Base-by-base conservation (phyloP, 495 filamentous ascomycete species). In the Aspergillus avenaceus region DNA sequence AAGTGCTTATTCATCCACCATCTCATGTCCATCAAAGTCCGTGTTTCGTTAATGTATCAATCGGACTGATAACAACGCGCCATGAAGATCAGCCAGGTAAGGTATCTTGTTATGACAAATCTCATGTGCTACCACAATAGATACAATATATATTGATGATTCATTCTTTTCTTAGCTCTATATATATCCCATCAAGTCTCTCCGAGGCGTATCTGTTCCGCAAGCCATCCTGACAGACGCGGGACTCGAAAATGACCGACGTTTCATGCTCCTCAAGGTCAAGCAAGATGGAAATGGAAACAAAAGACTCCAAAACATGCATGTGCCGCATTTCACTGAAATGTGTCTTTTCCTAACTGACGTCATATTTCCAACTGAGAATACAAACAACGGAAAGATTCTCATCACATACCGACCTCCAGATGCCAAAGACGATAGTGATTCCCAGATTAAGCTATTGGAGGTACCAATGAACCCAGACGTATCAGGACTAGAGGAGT, bases 121-220 rank as follows among this genome's bases (percentile, higher is more conserved):
- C 16, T 19, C 6, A 19, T 11, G 5, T 23, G 18, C 21, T 38
- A 29, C 40, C 23, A 45, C 13, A 18, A 1, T 8, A n/a, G 12
- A 1, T 3, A 2, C 12, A 29, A 26, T 29, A 38, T 47, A n/a
- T n/a, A n/a, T n/a, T n/a, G n/a, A n/a, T n/a, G n/a, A n/a, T n/a
- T n/a, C n/a, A n/a, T n/a, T n/a, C n/a, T n/a, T n/a, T n/a, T 12
- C 6, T 40, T 58, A 93, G 86, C 76, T 97, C 26, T 93, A 88
- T 68, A 75, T 87, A 34, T 95, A 96, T 62, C 90, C 91, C 47
- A 87, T 97, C 72, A 97, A 96, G 60, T 90, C 84, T 2, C 77
- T 96, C 1, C 82, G 85, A 5, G 82, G 78, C 5, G 79, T 87
- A 24, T 49, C 75, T 22, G 63, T 96, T 28, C 37, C 69, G 3